Evolutionary conservation across 306 rosid genomes (phyloP).

Genomic region (Lathyrus sativus): DNA sequence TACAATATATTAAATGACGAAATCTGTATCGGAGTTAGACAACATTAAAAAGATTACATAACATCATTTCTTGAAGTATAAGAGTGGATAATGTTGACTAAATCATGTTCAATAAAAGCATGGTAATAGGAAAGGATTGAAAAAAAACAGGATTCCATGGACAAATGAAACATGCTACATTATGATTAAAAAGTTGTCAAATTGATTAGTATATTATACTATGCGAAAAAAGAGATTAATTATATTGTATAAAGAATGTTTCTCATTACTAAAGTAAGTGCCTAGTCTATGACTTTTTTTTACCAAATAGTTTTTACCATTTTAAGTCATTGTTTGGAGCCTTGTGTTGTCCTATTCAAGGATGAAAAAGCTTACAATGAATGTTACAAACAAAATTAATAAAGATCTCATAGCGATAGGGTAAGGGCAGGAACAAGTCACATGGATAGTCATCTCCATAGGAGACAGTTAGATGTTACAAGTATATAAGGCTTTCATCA

Average conservation of each 20-base stretch:
- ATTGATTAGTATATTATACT: constrained; percentile 6
- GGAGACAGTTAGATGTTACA: no score
- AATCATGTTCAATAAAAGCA: constrained; percentile 34
- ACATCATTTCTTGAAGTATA: constrained; percentile 10
- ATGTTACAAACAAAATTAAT: neutral
- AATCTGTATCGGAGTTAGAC: no score
- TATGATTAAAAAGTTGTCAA: constrained; percentile 19
- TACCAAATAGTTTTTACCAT: neutral
- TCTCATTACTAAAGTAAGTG: constrained; percentile 15
- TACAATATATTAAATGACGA: no score
- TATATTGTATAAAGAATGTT: neutral
- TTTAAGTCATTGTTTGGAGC: neutral
- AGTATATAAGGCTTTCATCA: no score
- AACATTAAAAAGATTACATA: no score
- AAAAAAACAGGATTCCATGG: constrained; percentile 30
- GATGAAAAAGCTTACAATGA: neutral
- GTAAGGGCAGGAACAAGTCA: no score
- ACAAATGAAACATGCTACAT: constrained; percentile 43
- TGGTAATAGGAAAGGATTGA: neutral
- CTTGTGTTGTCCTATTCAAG: constrained; percentile 11
- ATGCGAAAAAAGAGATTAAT: constrained; percentile 8
- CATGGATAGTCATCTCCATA: no score
- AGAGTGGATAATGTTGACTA: constrained; percentile 46
- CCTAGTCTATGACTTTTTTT: constrained; percentile 12
- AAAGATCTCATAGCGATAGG: neutral